Conservation (phyloP, 441 rosid genomes). For the Brassica hybrid region DNA sequence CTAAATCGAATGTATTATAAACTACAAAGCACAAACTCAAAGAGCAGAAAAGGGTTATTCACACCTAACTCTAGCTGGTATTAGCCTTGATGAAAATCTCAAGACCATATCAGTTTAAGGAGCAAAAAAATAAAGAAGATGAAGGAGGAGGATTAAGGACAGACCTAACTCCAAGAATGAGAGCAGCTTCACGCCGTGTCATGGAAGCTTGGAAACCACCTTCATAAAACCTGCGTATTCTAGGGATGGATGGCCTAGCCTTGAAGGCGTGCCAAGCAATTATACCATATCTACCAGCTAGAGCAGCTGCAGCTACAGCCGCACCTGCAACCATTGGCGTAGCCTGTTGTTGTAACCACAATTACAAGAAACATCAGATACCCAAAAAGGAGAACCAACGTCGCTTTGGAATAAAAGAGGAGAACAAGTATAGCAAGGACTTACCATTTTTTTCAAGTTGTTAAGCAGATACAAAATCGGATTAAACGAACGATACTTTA, state of each 20-base stretch:
- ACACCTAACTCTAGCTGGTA: background rate
- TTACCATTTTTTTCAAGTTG: conserved; percentile 19
- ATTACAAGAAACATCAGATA: conserved; percentile 2
- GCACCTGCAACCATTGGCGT: conserved; percentile 44
- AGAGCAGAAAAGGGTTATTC: background rate
- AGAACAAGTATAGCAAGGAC: background rate
- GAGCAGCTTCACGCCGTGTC: conserved; percentile 74
- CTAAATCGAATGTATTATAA: background rate
- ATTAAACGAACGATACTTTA: background rate
- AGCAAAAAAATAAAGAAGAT: conserved; percentile 1
- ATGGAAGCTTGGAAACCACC: conserved; percentile 66
- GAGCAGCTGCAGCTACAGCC: conserved; percentile 54
- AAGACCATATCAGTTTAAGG: background rate
- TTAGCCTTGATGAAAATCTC: background rate
- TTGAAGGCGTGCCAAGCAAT: conserved; percentile 75
- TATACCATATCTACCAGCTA: conserved; percentile 62
- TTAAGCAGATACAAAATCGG: background rate
- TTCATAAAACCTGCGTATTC: conserved; percentile 61
- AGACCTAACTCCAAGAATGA: conserved; percentile 74
- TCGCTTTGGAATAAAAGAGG: conserved; percentile 1
- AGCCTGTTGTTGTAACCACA: conserved; percentile 30
- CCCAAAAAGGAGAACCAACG: background rate
- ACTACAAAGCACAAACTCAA: no score
- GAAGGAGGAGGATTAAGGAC: conserved; percentile 9
- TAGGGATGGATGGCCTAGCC: conserved; percentile 58